Conservation (phyloP, 1,284 basidiomycete species). For the Melampsora americana region DNA sequence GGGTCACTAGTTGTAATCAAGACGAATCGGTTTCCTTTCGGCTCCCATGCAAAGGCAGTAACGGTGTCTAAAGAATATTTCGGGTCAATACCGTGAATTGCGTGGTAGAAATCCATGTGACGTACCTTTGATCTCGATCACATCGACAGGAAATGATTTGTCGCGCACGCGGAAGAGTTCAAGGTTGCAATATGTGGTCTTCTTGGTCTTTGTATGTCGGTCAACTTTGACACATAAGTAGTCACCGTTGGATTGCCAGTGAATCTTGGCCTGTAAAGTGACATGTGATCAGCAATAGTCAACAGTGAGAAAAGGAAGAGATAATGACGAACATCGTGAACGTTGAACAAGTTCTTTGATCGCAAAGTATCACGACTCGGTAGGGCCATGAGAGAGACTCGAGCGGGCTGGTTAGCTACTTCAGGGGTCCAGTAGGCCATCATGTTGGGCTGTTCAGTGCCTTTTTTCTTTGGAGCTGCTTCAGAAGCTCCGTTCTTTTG, state of each 20-base stretch:
- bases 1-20: slow-evolving; percentile 93
- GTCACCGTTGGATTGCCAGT: slow-evolving; percentile 99
- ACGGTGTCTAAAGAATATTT: slow-evolving; percentile 69
- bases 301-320: slow-evolving; percentile 14
- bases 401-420: slow-evolving; percentile 88
- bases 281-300: not conserved
- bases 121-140: slow-evolving; percentile 88
- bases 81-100: not conserved
- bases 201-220: slow-evolving; percentile 98
- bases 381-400: slow-evolving; percentile 86
- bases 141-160: slow-evolving; percentile 97
- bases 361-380: slow-evolving; percentile 80
- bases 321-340: slow-evolving; percentile 72
- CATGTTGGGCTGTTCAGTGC: slow-evolving; percentile 62
- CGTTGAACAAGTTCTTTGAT: slow-evolving; percentile 97
- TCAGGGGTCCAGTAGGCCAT: slow-evolving; percentile 98
- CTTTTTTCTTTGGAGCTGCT: slow-evolving; percentile 49
- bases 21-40: slow-evolving; percentile 89
- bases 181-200: slow-evolving; percentile 96
- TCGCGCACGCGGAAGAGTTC: slow-evolving; percentile 97
- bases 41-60: slow-evolving; percentile 98
- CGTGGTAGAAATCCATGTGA: not conserved
- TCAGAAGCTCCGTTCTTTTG: slow-evolving; percentile 34
- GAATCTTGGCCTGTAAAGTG: slow-evolving; percentile 77
- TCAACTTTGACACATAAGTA: slow-evolving; percentile 99